Base-by-base conservation (phyloP, 257 asterid species). In the Lavandula angustifolia region DNA sequence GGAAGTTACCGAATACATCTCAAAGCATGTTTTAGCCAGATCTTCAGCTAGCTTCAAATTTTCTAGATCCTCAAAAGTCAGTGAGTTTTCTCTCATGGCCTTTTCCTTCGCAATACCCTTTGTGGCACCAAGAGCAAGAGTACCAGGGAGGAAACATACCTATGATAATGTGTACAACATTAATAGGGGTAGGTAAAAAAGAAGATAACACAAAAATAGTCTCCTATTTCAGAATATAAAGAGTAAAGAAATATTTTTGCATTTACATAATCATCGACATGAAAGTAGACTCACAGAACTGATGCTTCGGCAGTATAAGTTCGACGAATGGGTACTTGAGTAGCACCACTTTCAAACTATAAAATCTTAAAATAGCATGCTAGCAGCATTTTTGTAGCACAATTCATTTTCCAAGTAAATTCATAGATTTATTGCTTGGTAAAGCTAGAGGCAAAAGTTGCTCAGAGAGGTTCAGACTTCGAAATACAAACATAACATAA, bases 121-220 rank as follows among this genome's bases (percentile, higher is more conserved):
- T 22, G 99, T 94, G 71, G 97, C 95, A 67, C 99, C 99, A 73
- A 94, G 88, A 40, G 95, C 97, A 84, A 94, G 92, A 53, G 92
- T 76, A 59, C 97, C 97, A 56, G 99, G 96, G 32, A 94, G 95
- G 78, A 94, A 94, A 79, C 99, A 94, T 38, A 90, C 96, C 95
- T 94, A 59, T n/a, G 37, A 59, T 44, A 54, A 29, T 13, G 35
- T 31, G 64, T 52, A 60, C 29, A 54, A 32, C 62, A 61, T 27
- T 37, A 65, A 68, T 54, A 16, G 56, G 8, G 7, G 7, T 6
- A 37, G 7, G 42, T 37, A 9, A 9, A 1, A 38, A 38, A 38
- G 6, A 3, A 38, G 43, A 38, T 38, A 38, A 10, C 43, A 38
- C 0, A 5, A 38, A 18, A 9, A 38, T 6, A 38, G 38, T 34